Percentiles rank a stretch among this genome's conserved stretches.
Conservation (phyloP, 208 protist species). For the Leishmania arabica region DNA sequence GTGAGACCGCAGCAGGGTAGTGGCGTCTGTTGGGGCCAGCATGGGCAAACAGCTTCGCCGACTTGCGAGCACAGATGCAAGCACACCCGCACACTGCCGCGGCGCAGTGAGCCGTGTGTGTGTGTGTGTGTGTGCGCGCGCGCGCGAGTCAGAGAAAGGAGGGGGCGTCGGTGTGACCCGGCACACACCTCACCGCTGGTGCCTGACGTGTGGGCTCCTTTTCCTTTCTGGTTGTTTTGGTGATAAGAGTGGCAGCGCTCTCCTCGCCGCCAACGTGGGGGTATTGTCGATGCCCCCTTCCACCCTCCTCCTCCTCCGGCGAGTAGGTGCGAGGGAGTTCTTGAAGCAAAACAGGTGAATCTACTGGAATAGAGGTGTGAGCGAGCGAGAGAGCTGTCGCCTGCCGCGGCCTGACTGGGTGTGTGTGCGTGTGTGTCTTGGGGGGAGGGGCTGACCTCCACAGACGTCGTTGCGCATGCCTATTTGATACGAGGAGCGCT, state of each 20-base stretch:
- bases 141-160: not conserved
- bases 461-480: not conserved
- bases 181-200: not conserved
- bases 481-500: not conserved
- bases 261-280: not conserved
- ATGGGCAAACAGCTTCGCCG: not conserved
- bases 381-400: not conserved
- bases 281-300: not conserved
- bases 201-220: not conserved
- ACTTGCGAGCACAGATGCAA: not conserved
- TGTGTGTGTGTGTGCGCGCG: not conserved
- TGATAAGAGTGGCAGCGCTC: not conserved
- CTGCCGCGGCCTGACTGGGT: not conserved
- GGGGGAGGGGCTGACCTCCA: not conserved
- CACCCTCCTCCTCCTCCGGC: not conserved
- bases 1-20: not conserved
- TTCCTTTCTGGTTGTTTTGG: not conserved
- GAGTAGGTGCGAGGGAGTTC: not conserved
- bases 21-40: not conserved
- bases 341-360: not conserved
- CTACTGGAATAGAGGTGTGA: not conserved
- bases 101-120: not conserved
- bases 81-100: too few relatives aligned
- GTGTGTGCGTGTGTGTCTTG: not conserved
- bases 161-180: not conserved